Evolutionary conservation across 768 basidiomycete species (phyloP), one percentile per base, ranked within the genome.

Genomic region (Mycena floridula): DNA sequence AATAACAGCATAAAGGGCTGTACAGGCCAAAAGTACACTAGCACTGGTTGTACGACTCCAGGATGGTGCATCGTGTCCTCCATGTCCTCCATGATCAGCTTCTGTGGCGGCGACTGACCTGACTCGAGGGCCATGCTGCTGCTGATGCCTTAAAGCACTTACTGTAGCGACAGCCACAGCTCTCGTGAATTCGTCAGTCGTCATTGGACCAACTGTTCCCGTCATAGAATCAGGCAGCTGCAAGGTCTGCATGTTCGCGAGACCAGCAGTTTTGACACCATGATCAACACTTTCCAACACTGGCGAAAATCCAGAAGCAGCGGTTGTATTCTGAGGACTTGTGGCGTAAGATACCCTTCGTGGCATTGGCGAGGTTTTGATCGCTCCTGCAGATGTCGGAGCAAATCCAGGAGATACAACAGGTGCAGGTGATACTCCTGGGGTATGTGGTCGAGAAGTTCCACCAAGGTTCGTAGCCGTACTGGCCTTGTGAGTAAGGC

Each of bases 101-200:
- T 61, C 40, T n/a, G n/a, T n/a, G 9, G 51, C 60, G 3, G 58
- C 67, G 3, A 73, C 73, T 38, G 61, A 52, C 36, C 77, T 72
- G 21, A 62, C 55, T 43, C 77, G 69, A 24, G 73, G 76, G 32
- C 28, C 4, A 22, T 18, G n/a, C n/a, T 70, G 67, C 52, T 85
- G 80, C 60, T 89, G 85, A 57, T 93, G 89, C 40, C 89, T 72
- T 47, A 97, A 64, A 0, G 94, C 93, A 49, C 82, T 89, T 16
- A 94, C 93, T 3, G 94, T 96, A 7, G 92, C 92, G 12, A 89
- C 91, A 9, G 94, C 91, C 7, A 97, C 91, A 9, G 92, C 94
- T 5, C 91, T 75, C 8, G 92, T 91, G 54, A 96, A 91, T 50
- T 95, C 93, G 49, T 97, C 92, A 8, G 82, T 76, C 0, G 83